These are phyloP conservation scores for Pholiota microspora DNA, from an alignment of 768 basidiomycete species.

Conservation along the genomic window DNA sequence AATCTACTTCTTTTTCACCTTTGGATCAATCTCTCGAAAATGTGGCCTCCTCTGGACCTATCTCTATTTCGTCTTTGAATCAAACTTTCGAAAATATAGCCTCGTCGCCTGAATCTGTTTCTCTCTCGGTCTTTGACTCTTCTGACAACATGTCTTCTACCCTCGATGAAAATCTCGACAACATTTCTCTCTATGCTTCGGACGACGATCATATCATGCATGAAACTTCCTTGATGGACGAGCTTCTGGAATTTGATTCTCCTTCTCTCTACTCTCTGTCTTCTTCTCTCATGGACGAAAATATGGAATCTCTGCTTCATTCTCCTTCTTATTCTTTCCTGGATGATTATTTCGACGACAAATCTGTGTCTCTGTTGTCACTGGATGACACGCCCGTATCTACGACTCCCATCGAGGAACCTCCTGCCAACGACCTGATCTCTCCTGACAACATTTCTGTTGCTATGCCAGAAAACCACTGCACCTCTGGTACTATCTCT, in stretches of 20 bases:
- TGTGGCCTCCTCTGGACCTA: too few species aligned
- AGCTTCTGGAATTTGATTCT: neutral
- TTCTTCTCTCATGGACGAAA: neutral
- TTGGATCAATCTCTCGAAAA: too few species aligned
- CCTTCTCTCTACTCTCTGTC: neutral
- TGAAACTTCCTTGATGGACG: neutral
- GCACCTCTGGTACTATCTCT: too few species aligned
- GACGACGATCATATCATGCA: neutral
- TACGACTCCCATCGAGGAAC: too few species aligned
- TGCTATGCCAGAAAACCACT: too few species aligned
- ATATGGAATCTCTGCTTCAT: neutral
- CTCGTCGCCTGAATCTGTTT: too few species aligned
- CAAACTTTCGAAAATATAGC: neutral
- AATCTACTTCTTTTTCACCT: too few species aligned
- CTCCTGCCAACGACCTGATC: too few species aligned
- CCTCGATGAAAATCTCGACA: neutral
- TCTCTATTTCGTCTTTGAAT: neutral
- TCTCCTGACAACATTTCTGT: too few species aligned
- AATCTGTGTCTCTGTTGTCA: too few species aligned
- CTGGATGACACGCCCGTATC: too few species aligned
- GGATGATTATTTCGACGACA: neutral
- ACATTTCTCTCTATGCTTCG: neutral
- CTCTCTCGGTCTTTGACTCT: too few species aligned
- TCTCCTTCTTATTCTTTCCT: neutral
- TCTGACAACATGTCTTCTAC: neutral